These are phyloP conservation scores for Penicillium oxalicum DNA, from an alignment of 2,329 filamentous ascomycete species.

Conservation along the genomic window DNA sequence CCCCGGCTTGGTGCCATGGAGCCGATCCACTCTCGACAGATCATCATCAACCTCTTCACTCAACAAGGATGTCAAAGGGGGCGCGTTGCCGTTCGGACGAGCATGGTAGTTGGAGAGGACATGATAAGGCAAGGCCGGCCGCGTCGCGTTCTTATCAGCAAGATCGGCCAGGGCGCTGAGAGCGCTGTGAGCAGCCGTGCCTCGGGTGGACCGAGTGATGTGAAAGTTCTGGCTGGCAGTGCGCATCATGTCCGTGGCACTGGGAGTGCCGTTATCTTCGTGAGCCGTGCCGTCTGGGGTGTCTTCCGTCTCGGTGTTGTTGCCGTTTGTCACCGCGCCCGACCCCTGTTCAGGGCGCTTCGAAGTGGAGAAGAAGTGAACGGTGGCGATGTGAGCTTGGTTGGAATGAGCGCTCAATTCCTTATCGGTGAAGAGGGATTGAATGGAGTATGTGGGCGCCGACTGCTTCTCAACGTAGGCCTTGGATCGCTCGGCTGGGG, in stretches of 20 bases:
- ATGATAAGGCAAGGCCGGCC: slow-evolving; percentile 43
- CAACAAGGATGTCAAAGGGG: slow-evolving; percentile 39
- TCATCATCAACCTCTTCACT: slow-evolving; percentile 46
- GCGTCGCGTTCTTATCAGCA: slow-evolving; percentile 44
- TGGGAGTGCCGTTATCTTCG: slow-evolving; percentile 38
- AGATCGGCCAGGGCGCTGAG: slow-evolving; percentile 53
- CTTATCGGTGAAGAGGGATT: slow-evolving; percentile 62
- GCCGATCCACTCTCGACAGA: slow-evolving; percentile 36
- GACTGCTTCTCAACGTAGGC: slow-evolving; percentile 52
- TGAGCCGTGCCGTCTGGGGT: slow-evolving; percentile 33
- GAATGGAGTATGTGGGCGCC: slow-evolving; percentile 55
- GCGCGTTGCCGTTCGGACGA: slow-evolving; percentile 40
- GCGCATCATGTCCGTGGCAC: slow-evolving; percentile 54
- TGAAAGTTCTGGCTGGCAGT: slow-evolving; percentile 53
- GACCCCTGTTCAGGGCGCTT: slow-evolving; percentile 39
- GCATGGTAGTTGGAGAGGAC: slow-evolving; percentile 43
- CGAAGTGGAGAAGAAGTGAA: slow-evolving; percentile 54
- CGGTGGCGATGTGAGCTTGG: slow-evolving; percentile 54
- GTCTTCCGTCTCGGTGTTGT: slow-evolving; percentile 40
- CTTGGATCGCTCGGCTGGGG: slow-evolving; percentile 49
- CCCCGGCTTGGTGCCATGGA: slow-evolving; percentile 33
- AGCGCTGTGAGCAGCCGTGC: slow-evolving; percentile 45
- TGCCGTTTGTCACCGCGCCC: slow-evolving; percentile 34
- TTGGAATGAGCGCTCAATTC: slow-evolving; percentile 59
- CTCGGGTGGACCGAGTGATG: slow-evolving; percentile 50